A percentile compares a stretch with the other conserved stretches of the same genome.
These are phyloP conservation scores for Oryza australiensis DNA, from an alignment of 176 grass and related monocot genomes.

Conservation along the genomic window DNA sequence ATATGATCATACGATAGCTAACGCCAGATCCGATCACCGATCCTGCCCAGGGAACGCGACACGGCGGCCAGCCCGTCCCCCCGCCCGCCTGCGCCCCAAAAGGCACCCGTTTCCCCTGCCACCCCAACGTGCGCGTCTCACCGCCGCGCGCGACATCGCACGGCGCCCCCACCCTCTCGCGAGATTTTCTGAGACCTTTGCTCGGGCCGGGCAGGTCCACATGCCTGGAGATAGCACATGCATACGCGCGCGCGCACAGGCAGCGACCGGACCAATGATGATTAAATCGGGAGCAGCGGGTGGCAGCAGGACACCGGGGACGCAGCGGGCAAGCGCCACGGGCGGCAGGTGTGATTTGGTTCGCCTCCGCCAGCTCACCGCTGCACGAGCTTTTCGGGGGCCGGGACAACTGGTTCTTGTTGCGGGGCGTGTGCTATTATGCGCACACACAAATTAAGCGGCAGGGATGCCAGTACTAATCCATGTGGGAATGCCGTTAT, in stretches of 20 bases:
- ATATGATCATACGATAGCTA: not conserved
- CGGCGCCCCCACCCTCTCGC: not conserved
- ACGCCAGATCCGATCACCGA: not conserved
- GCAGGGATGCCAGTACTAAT: not conserved
- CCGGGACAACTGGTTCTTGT: not conserved
- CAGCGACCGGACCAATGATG: not conserved
- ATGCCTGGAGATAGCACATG: not conserved
- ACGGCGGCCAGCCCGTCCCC: not conserved
- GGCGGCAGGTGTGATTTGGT: constrained; percentile 7
- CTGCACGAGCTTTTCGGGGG: not conserved
- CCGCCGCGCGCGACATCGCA: not conserved
- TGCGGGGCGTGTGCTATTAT: not conserved
- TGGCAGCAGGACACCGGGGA: not conserved
- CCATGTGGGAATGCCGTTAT: not conserved
- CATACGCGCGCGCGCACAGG: no score
- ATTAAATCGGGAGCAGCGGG: not conserved
- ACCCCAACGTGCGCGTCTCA: not conserved
- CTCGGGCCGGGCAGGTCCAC: not conserved
- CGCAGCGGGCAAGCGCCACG: not conserved
- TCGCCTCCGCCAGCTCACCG: not conserved
- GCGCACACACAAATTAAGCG: not conserved
- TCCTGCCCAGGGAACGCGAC: not conserved
- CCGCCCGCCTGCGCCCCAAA: not conserved
- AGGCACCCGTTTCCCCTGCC: not conserved
- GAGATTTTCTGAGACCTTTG: not conserved